Percentiles rank a stretch among this genome's conserved stretches.
Conservation (phyloP, 805 yeast species). For the Lachancea nothofagi region DNA sequence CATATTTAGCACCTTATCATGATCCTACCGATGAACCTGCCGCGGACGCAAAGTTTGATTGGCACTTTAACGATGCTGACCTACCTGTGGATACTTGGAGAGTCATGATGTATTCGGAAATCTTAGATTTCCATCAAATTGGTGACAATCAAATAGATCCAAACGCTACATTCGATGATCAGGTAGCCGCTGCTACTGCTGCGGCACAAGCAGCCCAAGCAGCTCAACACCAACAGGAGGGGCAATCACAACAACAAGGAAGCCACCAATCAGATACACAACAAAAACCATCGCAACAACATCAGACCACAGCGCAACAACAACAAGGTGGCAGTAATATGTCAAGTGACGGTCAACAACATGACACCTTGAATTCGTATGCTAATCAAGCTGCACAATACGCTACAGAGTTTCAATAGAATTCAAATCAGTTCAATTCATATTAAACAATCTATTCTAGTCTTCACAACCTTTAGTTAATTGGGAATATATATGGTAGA, state of each 20-base stretch:
- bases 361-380: conserved; percentile 25
- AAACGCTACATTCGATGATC: conserved; percentile 33
- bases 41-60: conserved; percentile 88
- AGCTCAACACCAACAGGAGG: conserved; percentile 25
- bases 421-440: neutral
- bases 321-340: conserved; percentile 1
- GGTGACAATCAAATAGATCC: conserved; percentile 43
- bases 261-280: neutral
- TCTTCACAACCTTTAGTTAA: neutral
- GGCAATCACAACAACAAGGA: conserved; percentile 2
- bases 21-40: conserved; percentile 97
- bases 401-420: conserved; percentile 30
- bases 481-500: neutral
- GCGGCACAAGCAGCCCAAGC: conserved; percentile 33
- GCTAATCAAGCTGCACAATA: conserved; percentile 33
- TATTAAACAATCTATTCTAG: neutral
- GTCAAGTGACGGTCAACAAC: conserved; percentile 9
- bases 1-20: conserved; percentile 90
- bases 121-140: conserved; percentile 90
- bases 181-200: conserved; percentile 35
- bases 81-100: conserved; percentile 97
- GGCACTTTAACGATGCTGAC: conserved; percentile 98
- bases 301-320: neutral
- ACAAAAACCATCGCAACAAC: conserved; percentile 3
- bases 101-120: conserved; percentile 98